phyloP scores from a whole-genome alignment of 371 early-diverging fungal genomes.

The Haplosporangium sp. region DNA sequence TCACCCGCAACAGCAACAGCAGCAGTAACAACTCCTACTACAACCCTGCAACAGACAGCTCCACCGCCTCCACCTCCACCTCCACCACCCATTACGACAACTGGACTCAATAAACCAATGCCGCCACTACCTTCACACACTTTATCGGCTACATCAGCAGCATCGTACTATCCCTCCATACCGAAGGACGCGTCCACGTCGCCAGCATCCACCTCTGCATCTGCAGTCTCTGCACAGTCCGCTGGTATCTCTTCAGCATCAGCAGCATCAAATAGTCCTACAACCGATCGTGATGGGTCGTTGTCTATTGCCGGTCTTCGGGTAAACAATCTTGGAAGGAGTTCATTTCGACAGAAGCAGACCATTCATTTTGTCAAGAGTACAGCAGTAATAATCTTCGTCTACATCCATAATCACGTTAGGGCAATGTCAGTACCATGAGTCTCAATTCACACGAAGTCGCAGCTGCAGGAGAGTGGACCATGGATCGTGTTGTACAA shows the following conservation, averaged over 20 bases:
- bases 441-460: constrained; percentile 34
- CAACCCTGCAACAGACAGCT: constrained; percentile 16
- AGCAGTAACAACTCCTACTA: not conserved
- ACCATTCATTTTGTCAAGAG: too few species aligned
- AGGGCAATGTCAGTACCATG: constrained; percentile 48
- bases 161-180: constrained; percentile 29
- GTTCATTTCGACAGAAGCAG: not conserved
- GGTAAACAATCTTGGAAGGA: constrained; percentile 8
- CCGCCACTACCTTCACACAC: constrained; percentile 13
- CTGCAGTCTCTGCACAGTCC: not conserved
- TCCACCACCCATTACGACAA: constrained; percentile 41
- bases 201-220: constrained; percentile 1
- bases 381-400: too few species aligned
- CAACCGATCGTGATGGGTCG: constrained; percentile 28
- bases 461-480: constrained; percentile 37
- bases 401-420: not conserved
- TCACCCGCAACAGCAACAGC: constrained; percentile 4
- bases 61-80: constrained; percentile 39
- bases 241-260: constrained; percentile 3
- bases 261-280: constrained; percentile 26
- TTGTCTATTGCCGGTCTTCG: constrained; percentile 18
- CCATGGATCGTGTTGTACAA: constrained; percentile 45
- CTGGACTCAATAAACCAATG: constrained; percentile 29
- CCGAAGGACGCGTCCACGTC: constrained; percentile 12
- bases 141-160: constrained; percentile 1